Conservation (phyloP, 129 eudicot genomes). For the Arctium lappa region DNA sequence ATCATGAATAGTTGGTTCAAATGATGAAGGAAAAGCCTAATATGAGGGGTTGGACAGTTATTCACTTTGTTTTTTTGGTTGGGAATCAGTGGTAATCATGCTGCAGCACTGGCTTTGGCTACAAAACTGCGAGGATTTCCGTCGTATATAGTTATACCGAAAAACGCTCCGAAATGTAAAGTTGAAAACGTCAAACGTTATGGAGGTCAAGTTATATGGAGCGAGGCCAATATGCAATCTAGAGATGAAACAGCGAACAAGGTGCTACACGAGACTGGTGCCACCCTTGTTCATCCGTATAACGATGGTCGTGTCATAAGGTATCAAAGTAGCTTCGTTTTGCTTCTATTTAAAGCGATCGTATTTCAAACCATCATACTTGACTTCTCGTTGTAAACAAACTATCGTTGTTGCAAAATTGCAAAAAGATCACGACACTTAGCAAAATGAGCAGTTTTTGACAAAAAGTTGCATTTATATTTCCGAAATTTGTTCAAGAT, state of each 20-base stretch:
- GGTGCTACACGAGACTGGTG: conserved; percentile 81
- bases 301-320: conserved; percentile 86
- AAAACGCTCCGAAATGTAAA: conserved; percentile 54
- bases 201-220: conserved; percentile 68
- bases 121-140: conserved; percentile 86
- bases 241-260: conserved; percentile 75
- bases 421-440: not conserved
- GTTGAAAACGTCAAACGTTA: too few species aligned
- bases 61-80: conserved; percentile 9
- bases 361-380: not conserved
- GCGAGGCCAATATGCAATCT: conserved; percentile 78
- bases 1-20: not conserved
- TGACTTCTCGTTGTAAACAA: not conserved
- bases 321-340: conserved; percentile 18
- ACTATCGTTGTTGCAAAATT: too few species aligned
- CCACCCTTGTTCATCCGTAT: conserved; percentile 85
- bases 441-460: not conserved
- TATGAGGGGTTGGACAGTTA: not conserved
- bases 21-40: not conserved
- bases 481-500: too few species aligned
- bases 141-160: conserved; percentile 84
- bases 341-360: not conserved
- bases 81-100: conserved; percentile 86
- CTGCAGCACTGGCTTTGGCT: conserved; percentile 96
- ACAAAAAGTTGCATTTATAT: too few species aligned